phyloP scores from a whole-genome alignment of 257 asterid species.

The Salvia hispanica region DNA sequence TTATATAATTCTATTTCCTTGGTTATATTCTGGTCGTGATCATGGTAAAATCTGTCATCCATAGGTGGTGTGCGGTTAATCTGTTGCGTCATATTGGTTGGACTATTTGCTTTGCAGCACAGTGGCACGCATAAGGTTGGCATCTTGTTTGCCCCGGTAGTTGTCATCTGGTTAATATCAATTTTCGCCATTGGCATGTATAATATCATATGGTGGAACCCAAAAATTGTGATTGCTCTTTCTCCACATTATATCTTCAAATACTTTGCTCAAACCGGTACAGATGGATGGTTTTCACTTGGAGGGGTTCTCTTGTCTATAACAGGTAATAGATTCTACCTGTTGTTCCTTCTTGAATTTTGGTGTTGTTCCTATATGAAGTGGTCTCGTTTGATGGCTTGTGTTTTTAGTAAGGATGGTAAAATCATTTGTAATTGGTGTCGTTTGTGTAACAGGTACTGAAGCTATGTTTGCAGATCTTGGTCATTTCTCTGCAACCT shows the following conservation, averaged over 20 bases:
- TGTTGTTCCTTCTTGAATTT: slow-evolving; percentile 3
- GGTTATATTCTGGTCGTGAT: slow-evolving; percentile 27
- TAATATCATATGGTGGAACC: slow-evolving; percentile 76
- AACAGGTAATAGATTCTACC: slow-evolving; percentile 55
- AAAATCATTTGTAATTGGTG: slow-evolving; percentile 14
- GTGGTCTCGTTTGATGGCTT: slow-evolving; percentile 13
- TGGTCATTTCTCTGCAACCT: slow-evolving; percentile 84
- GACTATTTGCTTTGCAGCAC: slow-evolving; percentile 95
- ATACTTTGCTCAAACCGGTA: slow-evolving; percentile 74
- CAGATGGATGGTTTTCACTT: slow-evolving; percentile 88
- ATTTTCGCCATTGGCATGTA: slow-evolving; percentile 74
- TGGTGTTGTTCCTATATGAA: neutral
- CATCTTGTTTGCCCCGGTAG: slow-evolving; percentile 86
- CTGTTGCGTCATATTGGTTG: slow-evolving; percentile 76
- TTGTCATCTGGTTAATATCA: slow-evolving; percentile 79
- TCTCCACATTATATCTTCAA: slow-evolving; percentile 80
- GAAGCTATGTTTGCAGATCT: slow-evolving; percentile 99
- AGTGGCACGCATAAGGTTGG: slow-evolving; percentile 90
- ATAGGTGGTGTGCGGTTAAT: slow-evolving; percentile 66
- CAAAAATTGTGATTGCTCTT: slow-evolving; percentile 70
- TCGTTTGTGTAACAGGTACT: slow-evolving; percentile 63
- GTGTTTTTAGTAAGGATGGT: slow-evolving; percentile 15
- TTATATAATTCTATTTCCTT: slow-evolving; percentile 8
- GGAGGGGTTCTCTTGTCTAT: slow-evolving; percentile 91
- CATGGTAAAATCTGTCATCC: slow-evolving; percentile 22